Percentiles rank a stretch among this genome's conserved stretches.
These are phyloP conservation scores for Fusarium domesticum DNA, from an alignment of 2,329 filamentous ascomycete genomes.

Conservation along the genomic window DNA sequence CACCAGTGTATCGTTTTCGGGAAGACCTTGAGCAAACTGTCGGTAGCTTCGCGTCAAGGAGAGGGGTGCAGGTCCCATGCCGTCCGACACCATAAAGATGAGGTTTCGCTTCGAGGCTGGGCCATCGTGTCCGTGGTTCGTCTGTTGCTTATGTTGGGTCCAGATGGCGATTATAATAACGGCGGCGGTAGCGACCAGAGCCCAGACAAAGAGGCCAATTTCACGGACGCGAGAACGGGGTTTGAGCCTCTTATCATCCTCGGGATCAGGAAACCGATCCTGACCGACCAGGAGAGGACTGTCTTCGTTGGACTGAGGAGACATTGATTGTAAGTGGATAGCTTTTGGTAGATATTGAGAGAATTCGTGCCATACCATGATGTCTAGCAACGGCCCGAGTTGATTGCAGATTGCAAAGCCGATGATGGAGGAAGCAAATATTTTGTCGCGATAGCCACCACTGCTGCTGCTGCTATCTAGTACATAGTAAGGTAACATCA, in stretches of 20 bases:
- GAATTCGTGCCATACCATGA: slow-evolving; percentile 17
- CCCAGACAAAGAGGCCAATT: slow-evolving; percentile 76
- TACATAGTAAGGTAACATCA: no score
- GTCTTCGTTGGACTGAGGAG: slow-evolving; percentile 38
- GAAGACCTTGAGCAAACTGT: slow-evolving; percentile 72
- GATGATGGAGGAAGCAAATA: slow-evolving; percentile 10
- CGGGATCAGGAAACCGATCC: slow-evolving; percentile 31
- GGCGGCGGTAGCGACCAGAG: slow-evolving; percentile 71
- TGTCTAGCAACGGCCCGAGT: slow-evolving; percentile 2
- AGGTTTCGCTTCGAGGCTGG: slow-evolving; percentile 77
- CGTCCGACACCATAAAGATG: slow-evolving; percentile 98
- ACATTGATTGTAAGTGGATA: slow-evolving; percentile 15
- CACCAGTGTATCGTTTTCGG: slow-evolving; percentile 69
- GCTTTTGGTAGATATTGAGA: background rate
- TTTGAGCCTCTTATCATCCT: slow-evolving; percentile 18
- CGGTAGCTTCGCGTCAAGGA: slow-evolving; percentile 82
- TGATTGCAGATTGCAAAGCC: slow-evolving; percentile 3
- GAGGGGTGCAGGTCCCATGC: slow-evolving; percentile 93
- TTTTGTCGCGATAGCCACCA: no score
- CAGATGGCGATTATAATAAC: slow-evolving; percentile 78
- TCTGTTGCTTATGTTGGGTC: slow-evolving; percentile 67
- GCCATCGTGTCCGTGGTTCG: slow-evolving; percentile 34
- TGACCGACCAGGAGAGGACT: slow-evolving; percentile 42
- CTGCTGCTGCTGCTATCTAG: no score
- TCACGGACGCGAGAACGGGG: slow-evolving; percentile 58